These are phyloP conservation scores for Sordariomycetes sp. DNA, from an alignment of 2,329 filamentous ascomycete species.

Conservation along the genomic window DNA sequence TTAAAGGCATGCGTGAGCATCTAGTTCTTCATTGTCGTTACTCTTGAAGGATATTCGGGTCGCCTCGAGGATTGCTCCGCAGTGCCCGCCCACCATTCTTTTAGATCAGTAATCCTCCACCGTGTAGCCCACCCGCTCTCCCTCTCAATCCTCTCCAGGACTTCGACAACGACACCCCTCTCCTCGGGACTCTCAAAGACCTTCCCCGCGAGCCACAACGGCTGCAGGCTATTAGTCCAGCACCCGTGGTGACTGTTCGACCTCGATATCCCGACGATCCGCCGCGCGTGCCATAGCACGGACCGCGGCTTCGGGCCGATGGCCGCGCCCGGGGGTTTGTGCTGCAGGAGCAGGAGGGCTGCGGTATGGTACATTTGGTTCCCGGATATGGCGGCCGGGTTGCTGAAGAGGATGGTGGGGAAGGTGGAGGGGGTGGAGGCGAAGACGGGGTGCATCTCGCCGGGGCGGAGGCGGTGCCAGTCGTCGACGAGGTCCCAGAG, in stretches of 20 bases:
- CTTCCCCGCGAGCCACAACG: constrained; percentile 37
- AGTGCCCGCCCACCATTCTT: constrained; percentile 33
- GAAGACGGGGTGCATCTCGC: constrained; percentile 20
- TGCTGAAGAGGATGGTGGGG: constrained; percentile 34
- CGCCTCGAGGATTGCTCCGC: constrained; percentile 7
- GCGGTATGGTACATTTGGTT: constrained; percentile 41
- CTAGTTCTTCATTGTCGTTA: too few relatives aligned
- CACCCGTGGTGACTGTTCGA: constrained; percentile 37
- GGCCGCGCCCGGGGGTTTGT: constrained; percentile 23
- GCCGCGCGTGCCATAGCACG: constrained; percentile 36
- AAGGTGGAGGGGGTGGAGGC: constrained; percentile 30
- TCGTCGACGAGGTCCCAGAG: constrained; percentile 24
- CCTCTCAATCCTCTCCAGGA: constrained; percentile 32
- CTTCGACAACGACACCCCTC: constrained; percentile 25
- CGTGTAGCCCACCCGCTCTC: constrained; percentile 38
- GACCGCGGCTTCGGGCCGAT: constrained; percentile 21
- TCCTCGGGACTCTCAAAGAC: constrained; percentile 32
- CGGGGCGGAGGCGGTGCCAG: constrained; percentile 22
- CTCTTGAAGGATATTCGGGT: too few relatives aligned
- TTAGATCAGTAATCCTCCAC: constrained; percentile 37
- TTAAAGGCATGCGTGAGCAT: too few relatives aligned
- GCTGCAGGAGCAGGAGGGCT: constrained; percentile 34
- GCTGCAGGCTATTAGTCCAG: constrained; percentile 39
- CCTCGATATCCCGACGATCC: constrained; percentile 38
- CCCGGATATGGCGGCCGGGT: constrained; percentile 36